Evolutionary conservation across 352 stramenopile genomes (phyloP), one percentile per base, ranked within the genome.

Genomic region (Phytophthora citricola): DNA sequence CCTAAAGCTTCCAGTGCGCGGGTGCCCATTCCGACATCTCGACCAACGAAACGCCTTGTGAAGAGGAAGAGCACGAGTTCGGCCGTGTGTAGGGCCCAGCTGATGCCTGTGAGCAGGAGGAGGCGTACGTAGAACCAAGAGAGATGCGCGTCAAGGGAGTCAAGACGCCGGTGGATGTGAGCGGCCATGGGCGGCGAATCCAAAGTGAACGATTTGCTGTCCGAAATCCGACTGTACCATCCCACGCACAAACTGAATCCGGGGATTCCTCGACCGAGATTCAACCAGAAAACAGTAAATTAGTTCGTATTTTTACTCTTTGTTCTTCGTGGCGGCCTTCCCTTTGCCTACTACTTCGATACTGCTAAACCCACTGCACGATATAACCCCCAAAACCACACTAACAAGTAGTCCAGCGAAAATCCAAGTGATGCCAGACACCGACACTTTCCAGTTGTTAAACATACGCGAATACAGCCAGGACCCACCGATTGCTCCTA

Each of bases 11-110:
- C 69, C 40, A 71, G 41, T 24, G 71, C 75, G 32, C 54, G 38
- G 3, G 47, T 57, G 3, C 63, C 61, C 54, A 80, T 73, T 12
- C 54, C 61, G 50, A 76, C 40, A 56, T 74, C 36, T 32, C 53
- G 50, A 12, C 41, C 56, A 17, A 83, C 65, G 7, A 66, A 40
- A 8, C 26, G 51, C 12, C 73, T 40, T 9, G 69, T 78, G 51
- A 78, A 75, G 10, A 62, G 49, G 38, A 84, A 84, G 15, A 81
- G 57, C 43, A 73, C 71, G 17, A 75, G 75, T 46, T 79, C 72
- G 6, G 73, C 65, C 2, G 75, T 45, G 29, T 81, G 71, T 36
- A 81, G 56, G 15, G 65, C 65, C 75, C 75, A 83, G 3, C 63
- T 75, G n/a, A 71, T 50, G 17, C 75, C 75, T 10, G 73, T 58